These are phyloP conservation scores for Taxillus chinensis DNA, from an alignment of 164 flowering plant species.

Conservation along the genomic window DNA sequence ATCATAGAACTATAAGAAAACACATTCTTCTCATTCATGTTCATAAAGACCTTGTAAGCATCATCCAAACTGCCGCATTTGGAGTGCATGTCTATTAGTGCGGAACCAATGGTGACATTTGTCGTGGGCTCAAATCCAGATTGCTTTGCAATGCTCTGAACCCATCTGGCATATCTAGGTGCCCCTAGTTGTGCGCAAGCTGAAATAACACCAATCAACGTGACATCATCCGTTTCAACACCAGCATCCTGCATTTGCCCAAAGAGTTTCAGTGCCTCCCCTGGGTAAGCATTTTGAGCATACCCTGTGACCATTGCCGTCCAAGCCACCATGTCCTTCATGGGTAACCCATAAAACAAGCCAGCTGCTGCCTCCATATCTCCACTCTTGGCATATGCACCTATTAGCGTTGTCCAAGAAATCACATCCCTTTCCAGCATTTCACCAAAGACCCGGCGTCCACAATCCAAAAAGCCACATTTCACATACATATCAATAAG, in stretches of 20 bases:
- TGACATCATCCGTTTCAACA: conserved; percentile 23
- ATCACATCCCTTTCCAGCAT: conserved; percentile 24
- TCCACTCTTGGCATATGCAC: conserved; percentile 20
- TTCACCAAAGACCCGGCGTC: conserved; percentile 22
- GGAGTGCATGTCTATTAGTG: conserved; percentile 25
- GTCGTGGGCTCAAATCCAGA: conserved; percentile 13
- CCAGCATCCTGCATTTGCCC: conserved; percentile 17
- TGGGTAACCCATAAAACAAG: conserved; percentile 16
- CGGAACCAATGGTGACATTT: conserved; percentile 22
- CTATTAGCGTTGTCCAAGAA: conserved; percentile 24
- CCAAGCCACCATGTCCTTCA: conserved; percentile 28
- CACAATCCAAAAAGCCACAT: conserved; percentile 20
- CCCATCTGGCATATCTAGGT: conserved; percentile 19
- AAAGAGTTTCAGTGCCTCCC: conserved; percentile 22
- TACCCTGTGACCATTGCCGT: conserved; percentile 28
- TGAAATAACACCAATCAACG: conserved; percentile 22
- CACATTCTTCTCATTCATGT: conserved; percentile 22
- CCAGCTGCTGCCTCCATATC: conserved; percentile 20
- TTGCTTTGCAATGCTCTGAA: conserved; percentile 18
- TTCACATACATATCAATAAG: conserved; percentile 26
- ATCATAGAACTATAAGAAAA: conserved; percentile 28
- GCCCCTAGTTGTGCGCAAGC: conserved; percentile 32
- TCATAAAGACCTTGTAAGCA: conserved; percentile 15
- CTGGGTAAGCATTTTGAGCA: conserved; percentile 23
- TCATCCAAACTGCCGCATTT: conserved; percentile 24